A percentile compares a stretch with the other conserved stretches of the same genome.
Evolutionary conservation across 2,329 filamentous ascomycete species (phyloP).

Genomic region (Aspergillus sp.): DNA sequence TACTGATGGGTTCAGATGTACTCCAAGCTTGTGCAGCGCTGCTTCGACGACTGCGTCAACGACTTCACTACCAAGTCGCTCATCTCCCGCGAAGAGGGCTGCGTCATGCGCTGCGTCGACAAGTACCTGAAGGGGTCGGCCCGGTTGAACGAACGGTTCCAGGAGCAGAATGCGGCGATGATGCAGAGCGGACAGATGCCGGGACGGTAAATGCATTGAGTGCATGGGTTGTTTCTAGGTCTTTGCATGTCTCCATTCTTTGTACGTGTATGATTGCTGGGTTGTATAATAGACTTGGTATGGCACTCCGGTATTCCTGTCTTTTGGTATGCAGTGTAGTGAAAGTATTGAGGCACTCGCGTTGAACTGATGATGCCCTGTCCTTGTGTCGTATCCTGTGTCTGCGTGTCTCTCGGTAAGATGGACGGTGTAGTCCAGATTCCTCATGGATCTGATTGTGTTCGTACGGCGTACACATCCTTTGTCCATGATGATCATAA

Average conservation of each 20-base stretch:
- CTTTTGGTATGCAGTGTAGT: too few species aligned
- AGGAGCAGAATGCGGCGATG: slow-evolving; percentile 69
- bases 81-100: slow-evolving; percentile 81
- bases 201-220: slow-evolving; percentile 34
- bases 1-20: slow-evolving; percentile 55
- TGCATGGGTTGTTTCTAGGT: slow-evolving; percentile 8
- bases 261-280: slow-evolving; percentile 1
- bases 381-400: too few species aligned
- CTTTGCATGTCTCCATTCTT: neutral
- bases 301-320: too few species aligned
- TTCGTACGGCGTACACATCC: too few species aligned
- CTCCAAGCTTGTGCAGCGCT: slow-evolving; percentile 60
- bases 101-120: slow-evolving; percentile 90
- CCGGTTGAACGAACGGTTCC: slow-evolving; percentile 87
- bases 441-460: too few species aligned
- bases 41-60: slow-evolving; percentile 96
- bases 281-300: slow-evolving; percentile 20
- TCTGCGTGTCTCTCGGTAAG: too few species aligned
- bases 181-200: slow-evolving; percentile 58
- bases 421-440: too few species aligned
- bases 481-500: too few species aligned
- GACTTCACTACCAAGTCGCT: slow-evolving; percentile 98
- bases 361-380: too few species aligned
- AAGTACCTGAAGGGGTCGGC: slow-evolving; percentile 93
- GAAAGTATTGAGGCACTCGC: too few species aligned